A percentile compares a stretch with the other conserved stretches of the same genome.
Conservation (phyloP, 768 basidiomycete species). For the Suillus hirtellus region DNA sequence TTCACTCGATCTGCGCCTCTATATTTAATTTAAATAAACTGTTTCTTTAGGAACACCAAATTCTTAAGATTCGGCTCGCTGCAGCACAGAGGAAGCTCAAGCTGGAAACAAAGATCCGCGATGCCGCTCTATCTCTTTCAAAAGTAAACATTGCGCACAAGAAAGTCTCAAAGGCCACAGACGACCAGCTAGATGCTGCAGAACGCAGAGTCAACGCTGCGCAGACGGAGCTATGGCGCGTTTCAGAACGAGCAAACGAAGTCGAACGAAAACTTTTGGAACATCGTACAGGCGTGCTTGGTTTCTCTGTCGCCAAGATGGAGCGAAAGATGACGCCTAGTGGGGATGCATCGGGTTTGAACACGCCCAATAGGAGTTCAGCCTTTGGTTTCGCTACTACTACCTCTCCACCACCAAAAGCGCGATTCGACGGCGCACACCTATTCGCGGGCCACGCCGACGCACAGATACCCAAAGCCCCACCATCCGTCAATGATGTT, state of each 20-base stretch:
- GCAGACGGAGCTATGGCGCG: constrained; percentile 69
- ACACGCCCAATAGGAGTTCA: constrained; percentile 52
- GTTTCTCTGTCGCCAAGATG: constrained; percentile 64
- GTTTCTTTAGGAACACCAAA: constrained; percentile 64
- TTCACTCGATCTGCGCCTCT: constrained; percentile 15
- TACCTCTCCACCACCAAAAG: constrained; percentile 43
- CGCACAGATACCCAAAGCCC: constrained; percentile 51
- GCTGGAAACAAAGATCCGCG: constrained; percentile 85
- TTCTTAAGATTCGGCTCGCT: constrained; percentile 62
- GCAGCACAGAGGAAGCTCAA: constrained; percentile 73
- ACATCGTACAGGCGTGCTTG: constrained; percentile 82
- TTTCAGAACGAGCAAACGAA: constrained; percentile 66
- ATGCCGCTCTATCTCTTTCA: constrained; percentile 76
- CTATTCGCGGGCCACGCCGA: constrained; percentile 82
- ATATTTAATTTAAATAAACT: constrained; percentile 18
- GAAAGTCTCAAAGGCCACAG: constrained; percentile 60
- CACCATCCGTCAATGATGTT: constrained; percentile 47
- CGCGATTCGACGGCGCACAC: constrained; percentile 79
- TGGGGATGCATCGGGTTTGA: constrained; percentile 48
- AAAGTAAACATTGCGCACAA: constrained; percentile 62
- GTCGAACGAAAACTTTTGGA: constrained; percentile 67
- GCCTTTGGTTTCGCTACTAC: constrained; percentile 49
- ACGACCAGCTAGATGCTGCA: constrained; percentile 73
- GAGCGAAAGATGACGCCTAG: constrained; percentile 51
- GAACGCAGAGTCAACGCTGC: constrained; percentile 68